These are phyloP conservation scores for Helotiales sp. DNA, from an alignment of 2,329 filamentous ascomycete species.

Conservation along the genomic window DNA sequence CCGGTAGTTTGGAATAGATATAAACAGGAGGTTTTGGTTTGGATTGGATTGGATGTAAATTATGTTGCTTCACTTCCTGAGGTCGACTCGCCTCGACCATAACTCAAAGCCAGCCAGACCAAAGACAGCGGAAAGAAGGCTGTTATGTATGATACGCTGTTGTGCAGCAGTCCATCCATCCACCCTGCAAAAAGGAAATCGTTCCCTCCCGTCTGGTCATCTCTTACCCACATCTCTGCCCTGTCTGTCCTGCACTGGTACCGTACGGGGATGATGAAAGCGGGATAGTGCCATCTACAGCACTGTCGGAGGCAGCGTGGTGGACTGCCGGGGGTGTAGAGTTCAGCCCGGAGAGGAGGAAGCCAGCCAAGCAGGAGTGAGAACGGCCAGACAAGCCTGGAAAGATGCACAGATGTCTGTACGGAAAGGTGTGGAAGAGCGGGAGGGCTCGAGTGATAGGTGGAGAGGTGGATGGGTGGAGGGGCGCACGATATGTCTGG, in stretches of 20 bases:
- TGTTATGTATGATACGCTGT: background rate
- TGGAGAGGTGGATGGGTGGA: background rate
- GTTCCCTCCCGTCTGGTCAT: background rate
- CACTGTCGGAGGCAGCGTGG: background rate
- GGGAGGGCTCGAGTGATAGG: background rate
- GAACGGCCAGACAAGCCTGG: background rate
- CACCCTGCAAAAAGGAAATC: background rate
- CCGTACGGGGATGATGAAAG: constrained; percentile 8
- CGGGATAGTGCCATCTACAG: background rate
- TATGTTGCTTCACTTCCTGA: background rate
- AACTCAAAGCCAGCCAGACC: background rate
- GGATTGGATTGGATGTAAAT: too few species aligned
- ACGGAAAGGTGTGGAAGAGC: background rate
- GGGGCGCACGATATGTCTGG: constrained; percentile 1
- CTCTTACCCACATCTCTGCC: background rate
- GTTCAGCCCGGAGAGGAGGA: background rate
- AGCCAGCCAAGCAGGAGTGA: background rate
- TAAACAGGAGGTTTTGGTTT: background rate
- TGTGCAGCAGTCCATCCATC: background rate
- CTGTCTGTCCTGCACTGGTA: background rate
- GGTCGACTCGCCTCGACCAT: background rate
- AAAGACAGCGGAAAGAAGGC: background rate
- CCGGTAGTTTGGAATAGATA: background rate
- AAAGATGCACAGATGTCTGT: background rate
- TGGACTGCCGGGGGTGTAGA: background rate